Percentiles rank a stretch among this genome's conserved stretches.
Conservation (phyloP, 805 yeast genomes). For the Danielia reshetovae region DNA sequence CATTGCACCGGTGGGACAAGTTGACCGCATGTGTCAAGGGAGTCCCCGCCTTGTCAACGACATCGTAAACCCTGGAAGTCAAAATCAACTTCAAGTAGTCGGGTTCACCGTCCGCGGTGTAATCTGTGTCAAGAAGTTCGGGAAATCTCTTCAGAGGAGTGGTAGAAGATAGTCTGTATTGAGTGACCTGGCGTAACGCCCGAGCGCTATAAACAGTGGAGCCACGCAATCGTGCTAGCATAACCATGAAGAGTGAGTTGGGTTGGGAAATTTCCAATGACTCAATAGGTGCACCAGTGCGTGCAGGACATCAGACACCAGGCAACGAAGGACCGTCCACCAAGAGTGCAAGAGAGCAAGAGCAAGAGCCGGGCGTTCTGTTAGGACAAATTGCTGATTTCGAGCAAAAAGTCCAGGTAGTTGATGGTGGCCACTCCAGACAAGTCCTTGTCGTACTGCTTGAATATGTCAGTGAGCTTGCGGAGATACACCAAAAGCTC, state of each 20-base stretch:
- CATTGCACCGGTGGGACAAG: slow-evolving; percentile 67
- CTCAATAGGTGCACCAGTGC: neutral
- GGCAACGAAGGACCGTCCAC: no score
- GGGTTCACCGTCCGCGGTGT: slow-evolving; percentile 63
- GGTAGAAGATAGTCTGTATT: neutral
- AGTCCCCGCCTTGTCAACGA: slow-evolving; percentile 70
- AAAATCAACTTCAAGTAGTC: slow-evolving; percentile 88
- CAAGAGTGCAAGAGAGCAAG: no score
- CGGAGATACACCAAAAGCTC: slow-evolving; percentile 75
- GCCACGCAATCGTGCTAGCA: neutral
- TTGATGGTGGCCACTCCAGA: slow-evolving; percentile 69
- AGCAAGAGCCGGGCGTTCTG: no score
- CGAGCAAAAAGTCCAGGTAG: slow-evolving; percentile 63
- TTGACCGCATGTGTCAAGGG: slow-evolving; percentile 76
- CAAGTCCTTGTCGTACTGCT: slow-evolving; percentile 68
- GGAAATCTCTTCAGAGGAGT: slow-evolving; percentile 34
- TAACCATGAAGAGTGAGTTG: neutral
- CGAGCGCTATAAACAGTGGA: neutral
- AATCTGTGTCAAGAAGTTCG: slow-evolving; percentile 47
- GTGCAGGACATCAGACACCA: neutral
- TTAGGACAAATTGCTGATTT: slow-evolving; percentile 33
- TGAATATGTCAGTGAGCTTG: slow-evolving; percentile 73
- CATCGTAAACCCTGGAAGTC: slow-evolving; percentile 93
- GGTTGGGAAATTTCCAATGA: neutral
- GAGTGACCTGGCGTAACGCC: neutral